Evolutionary conservation across 345 rosid genomes (phyloP).

Genomic region (Gossypium raimondii): DNA sequence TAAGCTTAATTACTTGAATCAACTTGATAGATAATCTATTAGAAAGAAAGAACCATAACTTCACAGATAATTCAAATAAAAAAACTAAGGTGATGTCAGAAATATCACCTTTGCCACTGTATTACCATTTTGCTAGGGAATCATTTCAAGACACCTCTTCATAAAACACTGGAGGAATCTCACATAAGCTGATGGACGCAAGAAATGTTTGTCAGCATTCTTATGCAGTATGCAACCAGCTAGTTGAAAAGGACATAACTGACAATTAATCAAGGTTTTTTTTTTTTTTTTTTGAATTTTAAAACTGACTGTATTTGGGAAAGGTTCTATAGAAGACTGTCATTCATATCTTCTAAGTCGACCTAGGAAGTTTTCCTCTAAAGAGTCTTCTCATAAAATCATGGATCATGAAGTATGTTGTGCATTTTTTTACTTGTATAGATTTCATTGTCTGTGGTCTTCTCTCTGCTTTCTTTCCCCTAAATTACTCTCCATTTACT

Average conservation of each 20-base stretch:
- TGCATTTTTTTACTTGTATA: neutral
- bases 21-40: neutral
- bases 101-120: neutral
- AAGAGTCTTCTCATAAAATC: neutral
- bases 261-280: neutral
- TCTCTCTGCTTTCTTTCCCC: neutral
- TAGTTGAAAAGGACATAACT: neutral
- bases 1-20: constrained; percentile 8
- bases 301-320: neutral
- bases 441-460: neutral
- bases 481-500: constrained; percentile 4
- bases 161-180: neutral
- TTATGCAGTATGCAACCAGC: neutral
- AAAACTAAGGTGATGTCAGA: neutral
- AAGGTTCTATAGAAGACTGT: neutral
- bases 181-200: neutral
- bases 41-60: neutral
- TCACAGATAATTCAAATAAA: neutral
- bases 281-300: neutral
- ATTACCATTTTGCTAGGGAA: neutral
- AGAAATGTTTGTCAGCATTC: neutral
- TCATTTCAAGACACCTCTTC: neutral
- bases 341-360: neutral
- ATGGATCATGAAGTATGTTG: neutral
- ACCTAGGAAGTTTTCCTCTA: neutral